These are phyloP conservation scores for Trapa bicornis DNA, from an alignment of 345 rosid species.

Conservation along the genomic window DNA sequence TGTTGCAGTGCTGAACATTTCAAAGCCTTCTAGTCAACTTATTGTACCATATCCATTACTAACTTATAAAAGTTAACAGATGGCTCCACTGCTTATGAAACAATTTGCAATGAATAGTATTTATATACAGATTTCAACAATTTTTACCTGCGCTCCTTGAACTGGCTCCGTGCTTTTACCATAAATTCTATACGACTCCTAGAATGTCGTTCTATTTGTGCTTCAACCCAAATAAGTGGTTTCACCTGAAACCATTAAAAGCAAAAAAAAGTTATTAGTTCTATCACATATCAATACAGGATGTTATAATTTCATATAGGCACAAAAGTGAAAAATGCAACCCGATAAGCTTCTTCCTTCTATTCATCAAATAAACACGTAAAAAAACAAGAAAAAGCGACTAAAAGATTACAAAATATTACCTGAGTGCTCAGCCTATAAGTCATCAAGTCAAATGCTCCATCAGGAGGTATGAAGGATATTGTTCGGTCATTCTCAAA, in stretches of 20 bases:
- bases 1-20: slow-evolving; percentile 49
- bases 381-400: too few relatives aligned
- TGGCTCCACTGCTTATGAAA: neutral
- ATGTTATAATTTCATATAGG: neutral
- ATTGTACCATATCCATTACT: neutral
- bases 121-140: neutral
- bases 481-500: slow-evolving; percentile 94
- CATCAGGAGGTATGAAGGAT: slow-evolving; percentile 98
- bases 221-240: slow-evolving; percentile 93
- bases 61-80: neutral
- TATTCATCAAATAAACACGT: neutral
- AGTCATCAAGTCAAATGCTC: slow-evolving; percentile 93
- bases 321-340: neutral
- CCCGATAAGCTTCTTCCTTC: neutral
- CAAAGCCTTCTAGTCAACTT: neutral
- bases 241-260: slow-evolving; percentile 42
- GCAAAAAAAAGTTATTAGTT: too few relatives aligned
- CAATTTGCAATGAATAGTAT: neutral
- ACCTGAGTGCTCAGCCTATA: slow-evolving; percentile 97
- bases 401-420: slow-evolving; percentile 1
- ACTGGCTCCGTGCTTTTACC: slow-evolving; percentile 88
- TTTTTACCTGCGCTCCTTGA: slow-evolving; percentile 75
- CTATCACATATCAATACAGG: neutral
- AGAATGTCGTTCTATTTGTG: slow-evolving; percentile 79
- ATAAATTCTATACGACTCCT: slow-evolving; percentile 81